These are phyloP conservation scores for Monosporascus sp. DNA, from an alignment of 2,329 filamentous ascomycete genomes.

Conservation along the genomic window DNA sequence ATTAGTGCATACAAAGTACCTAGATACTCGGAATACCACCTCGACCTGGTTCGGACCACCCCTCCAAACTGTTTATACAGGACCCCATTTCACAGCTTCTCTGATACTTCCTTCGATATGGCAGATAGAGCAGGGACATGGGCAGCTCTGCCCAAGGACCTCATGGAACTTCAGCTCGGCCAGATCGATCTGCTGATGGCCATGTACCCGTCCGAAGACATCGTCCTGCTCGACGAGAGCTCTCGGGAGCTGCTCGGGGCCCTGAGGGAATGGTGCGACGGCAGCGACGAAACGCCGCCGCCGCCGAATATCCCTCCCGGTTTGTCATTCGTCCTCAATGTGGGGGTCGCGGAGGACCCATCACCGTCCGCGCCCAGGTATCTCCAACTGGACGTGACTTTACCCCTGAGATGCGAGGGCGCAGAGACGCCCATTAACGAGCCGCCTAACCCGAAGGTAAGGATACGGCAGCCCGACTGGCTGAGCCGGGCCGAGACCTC, in stretches of 20 bases:
- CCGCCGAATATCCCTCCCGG: not conserved
- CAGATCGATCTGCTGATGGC: slow-evolving; percentile 46
- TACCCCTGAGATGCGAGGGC: slow-evolving; percentile 24
- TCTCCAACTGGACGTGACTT: slow-evolving; percentile 28
- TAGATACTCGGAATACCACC: too few species aligned
- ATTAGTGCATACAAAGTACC: too few species aligned
- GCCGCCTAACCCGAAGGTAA: slow-evolving; percentile 34
- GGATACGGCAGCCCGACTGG: slow-evolving; percentile 45
- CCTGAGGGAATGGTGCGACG: slow-evolving; percentile 6
- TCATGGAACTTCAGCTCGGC: slow-evolving; percentile 41
- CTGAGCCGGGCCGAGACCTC: slow-evolving; percentile 43
- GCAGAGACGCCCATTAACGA: slow-evolving; percentile 19
- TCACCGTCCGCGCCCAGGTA: slow-evolving; percentile 1
- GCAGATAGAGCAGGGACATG: too few species aligned
- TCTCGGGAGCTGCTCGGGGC: slow-evolving; percentile 4
- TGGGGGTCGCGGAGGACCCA: slow-evolving; percentile 13
- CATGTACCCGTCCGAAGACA: slow-evolving; percentile 42
- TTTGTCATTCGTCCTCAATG: slow-evolving; percentile 20
- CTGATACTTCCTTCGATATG: slow-evolving; percentile 24
- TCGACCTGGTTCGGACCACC: too few species aligned
- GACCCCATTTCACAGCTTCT: too few species aligned
- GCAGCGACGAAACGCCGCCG: not conserved
- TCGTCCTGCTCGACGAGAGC: slow-evolving; percentile 21
- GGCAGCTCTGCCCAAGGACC: slow-evolving; percentile 30
- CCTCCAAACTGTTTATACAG: too few species aligned